These are phyloP conservation scores for Haplographium delicatum DNA, from an alignment of 495 filamentous ascomycete species.

Conservation along the genomic window DNA sequence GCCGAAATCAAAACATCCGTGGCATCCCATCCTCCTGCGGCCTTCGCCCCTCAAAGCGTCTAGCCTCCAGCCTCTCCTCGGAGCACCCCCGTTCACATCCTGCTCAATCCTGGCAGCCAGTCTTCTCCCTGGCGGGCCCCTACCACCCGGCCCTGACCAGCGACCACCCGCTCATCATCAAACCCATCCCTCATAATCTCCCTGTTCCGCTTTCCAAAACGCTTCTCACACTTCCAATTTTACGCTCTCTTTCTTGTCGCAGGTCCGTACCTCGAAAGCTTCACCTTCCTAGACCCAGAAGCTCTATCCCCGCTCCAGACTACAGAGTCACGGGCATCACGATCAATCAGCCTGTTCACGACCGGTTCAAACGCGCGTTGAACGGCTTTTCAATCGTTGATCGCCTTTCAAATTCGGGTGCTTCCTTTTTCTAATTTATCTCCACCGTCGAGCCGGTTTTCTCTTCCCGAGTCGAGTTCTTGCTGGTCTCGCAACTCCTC, in stretches of 20 bases:
- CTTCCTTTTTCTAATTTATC: constrained; percentile 22
- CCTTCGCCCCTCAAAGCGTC: constrained; percentile 5
- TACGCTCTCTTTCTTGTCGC: constrained; percentile 28
- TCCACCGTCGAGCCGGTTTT: constrained; percentile 22
- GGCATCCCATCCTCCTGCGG: background rate
- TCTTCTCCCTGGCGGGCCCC: background rate
- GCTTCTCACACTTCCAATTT: constrained; percentile 21
- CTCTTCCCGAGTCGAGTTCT: constrained; percentile 27
- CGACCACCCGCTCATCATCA: background rate
- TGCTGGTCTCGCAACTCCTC: constrained; percentile 30
- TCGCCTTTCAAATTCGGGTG: constrained; percentile 14
- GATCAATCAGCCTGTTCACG: constrained; percentile 8
- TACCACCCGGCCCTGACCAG: background rate
- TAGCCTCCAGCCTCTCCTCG: constrained; percentile 7
- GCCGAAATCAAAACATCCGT: constrained; percentile 1
- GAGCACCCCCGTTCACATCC: background rate
- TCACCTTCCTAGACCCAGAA: constrained; percentile 17
- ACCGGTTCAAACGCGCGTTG: constrained; percentile 1
- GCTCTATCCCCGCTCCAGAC: background rate
- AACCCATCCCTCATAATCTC: constrained; percentile 22
- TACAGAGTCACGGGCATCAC: background rate
- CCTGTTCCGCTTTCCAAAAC: constrained; percentile 25
- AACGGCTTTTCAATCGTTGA: constrained; percentile 13
- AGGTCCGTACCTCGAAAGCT: constrained; percentile 26
- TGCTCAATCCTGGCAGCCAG: constrained; percentile 1